Percentiles rank a stretch among this genome's conserved stretches.
Evolutionary conservation across 2,329 filamentous ascomycete species (phyloP).

Genomic region (Beauveria sp.): DNA sequence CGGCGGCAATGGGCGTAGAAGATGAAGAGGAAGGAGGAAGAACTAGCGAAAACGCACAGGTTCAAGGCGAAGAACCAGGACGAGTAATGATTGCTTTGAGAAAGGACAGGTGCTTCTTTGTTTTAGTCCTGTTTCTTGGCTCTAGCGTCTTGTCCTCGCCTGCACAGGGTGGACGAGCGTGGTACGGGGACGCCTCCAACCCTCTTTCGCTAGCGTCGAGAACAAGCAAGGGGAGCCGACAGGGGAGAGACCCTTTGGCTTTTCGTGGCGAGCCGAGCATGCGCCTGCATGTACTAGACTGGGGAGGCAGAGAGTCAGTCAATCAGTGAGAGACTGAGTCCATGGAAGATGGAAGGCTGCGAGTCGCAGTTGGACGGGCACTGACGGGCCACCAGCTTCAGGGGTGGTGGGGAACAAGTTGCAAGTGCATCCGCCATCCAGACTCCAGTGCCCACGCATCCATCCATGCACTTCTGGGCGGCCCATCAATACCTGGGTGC

Average conservation of each 20-base stretch:
- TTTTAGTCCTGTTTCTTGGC: slow-evolving; percentile 6
- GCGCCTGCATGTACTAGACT: not conserved
- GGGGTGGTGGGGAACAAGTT: slow-evolving; percentile 6
- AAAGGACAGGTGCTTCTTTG: slow-evolving; percentile 5
- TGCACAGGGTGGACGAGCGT: slow-evolving; percentile 5
- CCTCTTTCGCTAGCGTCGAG: slow-evolving; percentile 1
- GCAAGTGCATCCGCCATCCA: not conserved
- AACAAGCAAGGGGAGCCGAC: not conserved
- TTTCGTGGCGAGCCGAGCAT: not conserved
- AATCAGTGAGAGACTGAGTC: not conserved
- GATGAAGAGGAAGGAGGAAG: not conserved
- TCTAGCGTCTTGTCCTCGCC: slow-evolving; percentile 6
- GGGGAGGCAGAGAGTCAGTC: not conserved
- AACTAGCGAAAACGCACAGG: not conserved
- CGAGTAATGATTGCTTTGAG: not conserved
- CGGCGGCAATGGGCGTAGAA: not conserved
- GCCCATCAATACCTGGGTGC: no score
- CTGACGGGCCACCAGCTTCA: slow-evolving; percentile 1
- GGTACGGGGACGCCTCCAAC: not conserved
- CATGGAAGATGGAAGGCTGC: not conserved
- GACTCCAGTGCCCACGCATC: not conserved
- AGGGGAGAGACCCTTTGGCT: slow-evolving; percentile 1
- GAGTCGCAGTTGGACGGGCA: not conserved
- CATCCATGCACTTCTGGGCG: no score
- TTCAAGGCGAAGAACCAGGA: not conserved